phyloP scores from a whole-genome alignment of 768 basidiomycete genomes.

The Russula emetica region DNA sequence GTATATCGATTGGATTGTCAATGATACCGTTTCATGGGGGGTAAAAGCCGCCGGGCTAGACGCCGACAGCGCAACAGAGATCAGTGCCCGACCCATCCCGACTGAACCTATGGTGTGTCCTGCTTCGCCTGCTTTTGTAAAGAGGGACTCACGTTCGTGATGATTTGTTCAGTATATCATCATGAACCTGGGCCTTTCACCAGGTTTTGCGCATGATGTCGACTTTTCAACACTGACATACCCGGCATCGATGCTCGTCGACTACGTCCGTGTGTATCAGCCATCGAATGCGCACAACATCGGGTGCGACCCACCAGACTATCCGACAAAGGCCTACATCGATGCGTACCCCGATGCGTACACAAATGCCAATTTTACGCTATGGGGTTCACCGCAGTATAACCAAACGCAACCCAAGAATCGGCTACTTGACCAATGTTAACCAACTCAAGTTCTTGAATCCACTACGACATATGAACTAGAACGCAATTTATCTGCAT shows the following conservation, averaged over 20 bases:
- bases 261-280: slow-evolving; percentile 92
- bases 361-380: slow-evolving; percentile 74
- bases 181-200: slow-evolving; percentile 79
- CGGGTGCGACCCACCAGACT: slow-evolving; percentile 77
- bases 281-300: slow-evolving; percentile 62
- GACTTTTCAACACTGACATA: slow-evolving; percentile 69
- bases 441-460: background rate
- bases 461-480: background rate
- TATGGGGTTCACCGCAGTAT: slow-evolving; percentile 46
- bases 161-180: slow-evolving; percentile 62
- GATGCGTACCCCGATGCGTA: slow-evolving; percentile 71
- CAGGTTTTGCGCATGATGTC: slow-evolving; percentile 64
- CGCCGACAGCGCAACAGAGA: slow-evolving; percentile 53
- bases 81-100: slow-evolving; percentile 64
- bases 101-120: slow-evolving; percentile 78
- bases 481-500: slow-evolving; percentile 4
- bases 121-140: background rate
- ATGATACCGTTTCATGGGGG: slow-evolving; percentile 69
- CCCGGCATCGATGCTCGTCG: slow-evolving; percentile 69
- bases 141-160: background rate
- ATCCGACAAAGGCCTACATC: slow-evolving; percentile 83
- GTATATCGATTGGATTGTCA: slow-evolving; percentile 82
- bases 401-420: slow-evolving; percentile 26
- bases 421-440: slow-evolving; percentile 11
- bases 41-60: slow-evolving; percentile 63